phyloP scores from a whole-genome alignment of 2,329 filamentous ascomycete genomes.

The Colletotrichum chrysophilum region DNA sequence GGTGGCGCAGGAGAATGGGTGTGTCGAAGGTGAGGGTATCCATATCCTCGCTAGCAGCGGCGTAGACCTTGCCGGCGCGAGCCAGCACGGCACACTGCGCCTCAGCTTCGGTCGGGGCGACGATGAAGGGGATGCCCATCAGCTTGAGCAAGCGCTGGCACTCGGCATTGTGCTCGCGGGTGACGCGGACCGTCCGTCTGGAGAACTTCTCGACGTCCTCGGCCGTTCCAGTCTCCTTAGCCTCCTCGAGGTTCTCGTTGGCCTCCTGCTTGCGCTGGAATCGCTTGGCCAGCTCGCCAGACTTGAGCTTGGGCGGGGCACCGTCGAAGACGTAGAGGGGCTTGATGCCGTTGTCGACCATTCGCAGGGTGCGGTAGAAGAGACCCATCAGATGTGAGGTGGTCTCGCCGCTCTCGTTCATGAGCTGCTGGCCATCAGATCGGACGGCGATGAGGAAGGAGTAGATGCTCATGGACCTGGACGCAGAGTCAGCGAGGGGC shows the following conservation, averaged over 20 bases:
- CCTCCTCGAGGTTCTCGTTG: constrained; percentile 87
- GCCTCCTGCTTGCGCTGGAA: constrained; percentile 95
- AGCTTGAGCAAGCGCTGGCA: constrained; percentile 89
- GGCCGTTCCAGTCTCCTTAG: constrained; percentile 95
- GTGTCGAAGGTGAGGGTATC: constrained; percentile 96
- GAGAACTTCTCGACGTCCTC: constrained; percentile 99
- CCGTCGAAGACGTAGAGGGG: constrained; percentile 98
- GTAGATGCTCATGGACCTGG: constrained; percentile 96
- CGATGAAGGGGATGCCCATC: constrained; percentile 95
- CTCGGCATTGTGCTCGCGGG: constrained; percentile 95
- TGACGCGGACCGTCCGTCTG: constrained; percentile 88
- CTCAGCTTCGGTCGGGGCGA: constrained; percentile 96
- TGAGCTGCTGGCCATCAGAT: constrained; percentile 95
- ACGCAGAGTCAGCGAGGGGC: constrained; percentile 9
- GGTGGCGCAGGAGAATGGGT: constrained; percentile 87
- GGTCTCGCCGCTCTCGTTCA: constrained; percentile 92
- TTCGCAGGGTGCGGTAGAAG: constrained; percentile 98
- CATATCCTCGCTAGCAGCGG: constrained; percentile 98
- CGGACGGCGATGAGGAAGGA: constrained; percentile 98
- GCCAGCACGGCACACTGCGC: constrained; percentile 94
- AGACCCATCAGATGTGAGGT: constrained; percentile 99
- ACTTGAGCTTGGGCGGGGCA: constrained; percentile 95
- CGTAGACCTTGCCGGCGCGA: constrained; percentile 92
- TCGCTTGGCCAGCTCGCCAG: constrained; percentile 93
- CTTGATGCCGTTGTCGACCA: constrained; percentile 99